Base-by-base conservation (phyloP, 1,284 basidiomycete genomes). In the Pascua sp. region DNA sequence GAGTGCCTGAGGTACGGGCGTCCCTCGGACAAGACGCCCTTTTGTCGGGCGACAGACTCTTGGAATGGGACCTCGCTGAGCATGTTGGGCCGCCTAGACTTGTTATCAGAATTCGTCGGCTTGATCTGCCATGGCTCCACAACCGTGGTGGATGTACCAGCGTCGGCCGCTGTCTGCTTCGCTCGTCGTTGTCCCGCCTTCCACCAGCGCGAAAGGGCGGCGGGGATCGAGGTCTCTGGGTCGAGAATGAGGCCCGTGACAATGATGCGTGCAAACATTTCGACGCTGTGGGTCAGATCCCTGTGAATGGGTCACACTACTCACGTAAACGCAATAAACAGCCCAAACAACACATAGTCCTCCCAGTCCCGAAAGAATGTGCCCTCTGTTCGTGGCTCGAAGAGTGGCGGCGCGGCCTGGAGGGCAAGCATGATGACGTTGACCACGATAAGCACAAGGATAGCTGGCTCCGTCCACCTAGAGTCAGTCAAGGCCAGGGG, bases 211-310 rank as follows among this genome's bases (percentile, higher is more conserved):
- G 45, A 41, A 49, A 40, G n/a, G 38, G 47, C 38, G 78, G 82
- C 51, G 0, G 46, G 53, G 7, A 83, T 73, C 39, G 83, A 84
- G 10, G 87, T 80, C 61, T 91, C 88, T 10, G 94, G 92, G 71
- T 97, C 93, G 57, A 97, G 82, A 32, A 98, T 73, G 63, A 98
- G 84, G 15, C 95, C 95, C 11, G 90, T 92, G 32, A 95, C 89
- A 67, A 91, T 84, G 71, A 96, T 93, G 18, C 94, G 86, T 43
- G 90, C 90, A 60, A 90, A 80, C 53, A 90, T 85, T 79, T 98
- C 95, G 42, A 96, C 59, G 5, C 90, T 91, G 62, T 11, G 37
- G n/a, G 41, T 54, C 41, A 48, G 46, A 37, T 52, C 11, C 8
- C 17, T 18, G 32, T 9, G 32, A 5, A 36, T 15, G 11, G 37